Conservation (phyloP, 768 basidiomycete species). For the Symmetrospora coprosmae region DNA sequence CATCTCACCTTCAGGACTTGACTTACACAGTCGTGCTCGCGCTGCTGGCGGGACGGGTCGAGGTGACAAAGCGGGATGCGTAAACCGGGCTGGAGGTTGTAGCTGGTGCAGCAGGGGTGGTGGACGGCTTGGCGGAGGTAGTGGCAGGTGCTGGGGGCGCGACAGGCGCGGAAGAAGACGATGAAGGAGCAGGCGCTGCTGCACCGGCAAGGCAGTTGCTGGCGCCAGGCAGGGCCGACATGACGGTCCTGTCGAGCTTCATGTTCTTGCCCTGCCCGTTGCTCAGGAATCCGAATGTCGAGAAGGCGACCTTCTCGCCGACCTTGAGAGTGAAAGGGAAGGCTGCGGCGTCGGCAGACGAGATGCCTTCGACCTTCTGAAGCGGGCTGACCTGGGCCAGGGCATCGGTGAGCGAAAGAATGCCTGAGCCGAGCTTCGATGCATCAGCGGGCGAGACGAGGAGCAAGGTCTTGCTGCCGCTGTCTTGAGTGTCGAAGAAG, state of each 20-base stretch:
- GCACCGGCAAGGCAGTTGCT: conserved; percentile 11
- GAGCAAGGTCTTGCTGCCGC: conserved; percentile 23
- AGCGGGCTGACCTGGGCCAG: conserved; percentile 7
- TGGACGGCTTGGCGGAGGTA: background rate
- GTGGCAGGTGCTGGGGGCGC: background rate
- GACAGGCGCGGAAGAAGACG: background rate
- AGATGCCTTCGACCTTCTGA: conserved; percentile 22
- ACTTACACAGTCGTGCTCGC: background rate
- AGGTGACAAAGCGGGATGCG: conserved; percentile 8
- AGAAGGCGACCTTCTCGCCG: background rate
- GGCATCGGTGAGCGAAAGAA: conserved; percentile 9
- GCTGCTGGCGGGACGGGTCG: background rate
- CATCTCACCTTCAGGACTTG: background rate
- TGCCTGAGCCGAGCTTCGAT: background rate
- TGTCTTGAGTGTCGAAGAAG: conserved; percentile 26
- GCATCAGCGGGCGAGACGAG: conserved; percentile 19
- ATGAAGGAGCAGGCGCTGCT: background rate
- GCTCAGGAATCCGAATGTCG: conserved; percentile 26
- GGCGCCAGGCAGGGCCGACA: conserved; percentile 17
- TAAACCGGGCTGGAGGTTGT: background rate
- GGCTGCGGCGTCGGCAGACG: conserved; percentile 20
- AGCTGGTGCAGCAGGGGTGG: background rate
- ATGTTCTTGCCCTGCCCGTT: conserved; percentile 30
- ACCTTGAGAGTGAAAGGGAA: background rate
- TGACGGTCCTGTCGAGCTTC: conserved; percentile 20